A percentile compares a stretch with the other conserved stretches of the same genome.
Evolutionary conservation across 2,329 filamentous ascomycete genomes (phyloP).

Genomic region (Aspergillus intermedius): DNA sequence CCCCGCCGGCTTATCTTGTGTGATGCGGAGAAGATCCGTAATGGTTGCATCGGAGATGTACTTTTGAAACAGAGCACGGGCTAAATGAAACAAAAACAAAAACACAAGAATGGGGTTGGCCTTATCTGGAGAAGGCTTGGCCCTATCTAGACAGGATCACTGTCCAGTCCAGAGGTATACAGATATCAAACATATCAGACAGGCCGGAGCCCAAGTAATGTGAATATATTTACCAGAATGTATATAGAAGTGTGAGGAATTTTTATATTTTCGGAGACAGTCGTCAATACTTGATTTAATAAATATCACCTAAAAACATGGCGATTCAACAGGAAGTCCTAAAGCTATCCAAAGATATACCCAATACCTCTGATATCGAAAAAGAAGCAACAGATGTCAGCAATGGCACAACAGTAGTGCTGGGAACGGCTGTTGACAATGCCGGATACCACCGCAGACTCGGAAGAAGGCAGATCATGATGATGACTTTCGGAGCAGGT

Average conservation of each 20-base stretch:
- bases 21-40: neutral
- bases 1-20: neutral
- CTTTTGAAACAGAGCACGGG: neutral
- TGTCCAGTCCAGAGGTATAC: neutral
- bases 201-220: neutral
- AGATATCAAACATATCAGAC: neutral
- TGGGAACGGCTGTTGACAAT: slow-evolving; percentile 5
- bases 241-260: no score
- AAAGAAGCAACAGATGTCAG: neutral
- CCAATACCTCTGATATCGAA: neutral
- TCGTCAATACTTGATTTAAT: neutral
- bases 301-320: neutral
- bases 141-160: neutral
- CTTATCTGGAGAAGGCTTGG: neutral
- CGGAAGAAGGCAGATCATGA: slow-evolving; percentile 30
- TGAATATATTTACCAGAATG: no score
- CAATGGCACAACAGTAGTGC: slow-evolving; percentile 1
- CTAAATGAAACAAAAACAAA: no score
- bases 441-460: slow-evolving; percentile 28
- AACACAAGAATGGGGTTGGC: neutral
- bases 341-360: neutral
- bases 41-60: neutral
- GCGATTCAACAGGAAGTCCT: neutral
- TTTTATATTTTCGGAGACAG: no score
- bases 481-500: slow-evolving; percentile 34